Conservation (phyloP, 1,284 basidiomycete species). For the Neonothopanus nambi region DNA sequence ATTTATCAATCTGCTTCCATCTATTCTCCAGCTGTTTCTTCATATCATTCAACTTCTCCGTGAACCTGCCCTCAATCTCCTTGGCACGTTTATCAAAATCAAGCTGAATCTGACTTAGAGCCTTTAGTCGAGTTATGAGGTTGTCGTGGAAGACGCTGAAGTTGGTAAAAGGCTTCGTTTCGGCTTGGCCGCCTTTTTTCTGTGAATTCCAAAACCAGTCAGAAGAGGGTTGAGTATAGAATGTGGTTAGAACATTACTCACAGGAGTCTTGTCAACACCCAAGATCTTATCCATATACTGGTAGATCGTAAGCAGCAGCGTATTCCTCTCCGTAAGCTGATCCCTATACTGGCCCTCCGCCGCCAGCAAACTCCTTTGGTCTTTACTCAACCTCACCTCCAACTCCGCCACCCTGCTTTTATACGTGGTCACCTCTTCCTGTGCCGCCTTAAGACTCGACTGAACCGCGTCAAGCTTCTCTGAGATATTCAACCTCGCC, state of each 20-base stretch:
- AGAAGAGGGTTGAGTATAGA: constrained; percentile 3
- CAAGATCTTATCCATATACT: constrained; percentile 93
- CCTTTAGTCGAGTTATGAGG: constrained; percentile 84
- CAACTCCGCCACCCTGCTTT: constrained; percentile 67
- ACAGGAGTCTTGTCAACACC: constrained; percentile 85
- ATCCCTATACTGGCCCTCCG: constrained; percentile 83
- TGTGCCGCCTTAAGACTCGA: constrained; percentile 64
- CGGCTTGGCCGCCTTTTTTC: constrained; percentile 73
- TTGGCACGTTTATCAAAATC: constrained; percentile 88
- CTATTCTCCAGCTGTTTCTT: constrained; percentile 86
- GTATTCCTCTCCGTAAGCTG: constrained; percentile 93
- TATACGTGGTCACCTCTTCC: constrained; percentile 57
- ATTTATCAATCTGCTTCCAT: constrained; percentile 93
- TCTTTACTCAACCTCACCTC: constrained; percentile 85
- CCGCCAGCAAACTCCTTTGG: constrained; percentile 69
- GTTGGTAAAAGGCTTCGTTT: constrained; percentile 91
- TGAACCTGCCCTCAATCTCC: constrained; percentile 73
- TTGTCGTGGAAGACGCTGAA: constrained; percentile 95
- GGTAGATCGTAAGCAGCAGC: constrained; percentile 88
- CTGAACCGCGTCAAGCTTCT: constrained; percentile 80
- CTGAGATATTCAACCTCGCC: constrained; percentile 77
- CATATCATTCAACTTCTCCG: constrained; percentile 76
- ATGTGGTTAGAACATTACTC: constrained; percentile 39
- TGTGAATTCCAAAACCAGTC: constrained; percentile 26
- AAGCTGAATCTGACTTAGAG: constrained; percentile 78